phyloP scores from a whole-genome alignment of 2,329 filamentous ascomycete species.

The Monosporascus sp. region DNA sequence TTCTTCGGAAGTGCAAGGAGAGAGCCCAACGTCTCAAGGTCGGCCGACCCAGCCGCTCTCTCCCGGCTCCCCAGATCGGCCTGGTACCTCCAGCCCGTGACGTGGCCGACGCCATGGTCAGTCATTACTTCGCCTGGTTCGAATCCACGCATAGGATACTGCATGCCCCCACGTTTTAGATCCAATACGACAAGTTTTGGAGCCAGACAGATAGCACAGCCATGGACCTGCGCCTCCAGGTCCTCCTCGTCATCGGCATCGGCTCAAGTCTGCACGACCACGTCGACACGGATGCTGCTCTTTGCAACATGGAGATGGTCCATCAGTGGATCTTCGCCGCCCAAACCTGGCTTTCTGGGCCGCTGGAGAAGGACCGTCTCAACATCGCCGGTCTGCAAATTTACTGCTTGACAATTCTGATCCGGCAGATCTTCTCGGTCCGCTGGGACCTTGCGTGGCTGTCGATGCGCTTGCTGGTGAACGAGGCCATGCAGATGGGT shows the following conservation, averaged over 20 bases:
- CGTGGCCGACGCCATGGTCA: conserved; percentile 34
- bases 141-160: conserved; percentile 48
- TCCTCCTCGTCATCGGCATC: conserved; percentile 35
- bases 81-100: conserved; percentile 23
- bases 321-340: conserved; percentile 36
- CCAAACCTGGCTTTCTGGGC: conserved; percentile 35
- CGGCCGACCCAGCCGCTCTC: conserved; percentile 27
- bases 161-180: conserved; percentile 46
- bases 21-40: conserved; percentile 27
- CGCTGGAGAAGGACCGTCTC: conserved; percentile 32
- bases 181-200: conserved; percentile 45
- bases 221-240: conserved; percentile 25
- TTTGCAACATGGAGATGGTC: conserved; percentile 19
- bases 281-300: conserved; percentile 13
- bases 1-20: conserved; percentile 29
- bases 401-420: conserved; percentile 33
- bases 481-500: conserved; percentile 38
- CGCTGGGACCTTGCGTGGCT: conserved; percentile 37
- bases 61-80: conserved; percentile 15
- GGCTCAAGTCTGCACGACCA: conserved; percentile 30
- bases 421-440: conserved; percentile 35
- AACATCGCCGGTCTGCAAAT: conserved; percentile 32
- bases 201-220: conserved; percentile 21
- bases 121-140: conserved; percentile 44
- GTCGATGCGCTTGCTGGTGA: conserved; percentile 34